Percentiles rank a stretch among this genome's conserved stretches.
These are phyloP conservation scores for Arthrinium puccinioides DNA, from an alignment of 2,329 filamentous ascomycete genomes.

Conservation along the genomic window DNA sequence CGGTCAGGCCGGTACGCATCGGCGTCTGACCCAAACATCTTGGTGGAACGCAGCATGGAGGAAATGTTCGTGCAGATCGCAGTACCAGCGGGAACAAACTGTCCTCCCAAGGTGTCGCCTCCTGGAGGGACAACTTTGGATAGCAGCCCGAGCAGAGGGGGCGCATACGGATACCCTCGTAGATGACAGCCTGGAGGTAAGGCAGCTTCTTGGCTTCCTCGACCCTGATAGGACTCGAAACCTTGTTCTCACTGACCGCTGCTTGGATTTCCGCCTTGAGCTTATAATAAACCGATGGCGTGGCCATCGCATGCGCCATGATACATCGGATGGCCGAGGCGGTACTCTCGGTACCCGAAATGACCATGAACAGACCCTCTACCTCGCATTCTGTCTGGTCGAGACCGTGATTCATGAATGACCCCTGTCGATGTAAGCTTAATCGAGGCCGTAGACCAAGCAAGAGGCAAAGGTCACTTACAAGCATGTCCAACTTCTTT, in stretches of 20 bases:
- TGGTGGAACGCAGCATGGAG: background rate
- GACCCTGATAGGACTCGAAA: constrained; percentile 19
- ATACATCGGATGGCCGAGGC: constrained; percentile 39
- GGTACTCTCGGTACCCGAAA: constrained; percentile 45
- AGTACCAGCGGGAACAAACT: constrained; percentile 1
- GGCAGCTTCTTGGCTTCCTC: constrained; percentile 19
- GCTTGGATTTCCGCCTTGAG: constrained; percentile 36
- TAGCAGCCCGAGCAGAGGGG: constrained; percentile 22
- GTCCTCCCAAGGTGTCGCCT: constrained; percentile 17
- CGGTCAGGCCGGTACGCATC: constrained; percentile 1
- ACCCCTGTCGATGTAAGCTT: constrained; percentile 6
- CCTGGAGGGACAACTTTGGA: constrained; percentile 19
- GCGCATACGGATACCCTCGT: constrained; percentile 28
- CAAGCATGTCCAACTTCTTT: constrained; percentile 42
- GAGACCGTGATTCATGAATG: constrained; percentile 13
- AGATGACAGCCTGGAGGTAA: constrained; percentile 27
- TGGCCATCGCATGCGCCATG: constrained; percentile 36
- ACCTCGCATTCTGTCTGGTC: constrained; percentile 9
- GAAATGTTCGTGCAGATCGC: background rate
- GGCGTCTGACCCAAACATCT: background rate
- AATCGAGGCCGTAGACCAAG: background rate
- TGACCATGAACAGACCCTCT: constrained; percentile 14
- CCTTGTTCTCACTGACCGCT: constrained; percentile 19
- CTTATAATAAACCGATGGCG: constrained; percentile 31
- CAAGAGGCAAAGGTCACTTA: constrained; percentile 5